Evolutionary conservation across 2,329 filamentous ascomycete genomes (phyloP).

Genomic region (Meredithiella fracta): DNA sequence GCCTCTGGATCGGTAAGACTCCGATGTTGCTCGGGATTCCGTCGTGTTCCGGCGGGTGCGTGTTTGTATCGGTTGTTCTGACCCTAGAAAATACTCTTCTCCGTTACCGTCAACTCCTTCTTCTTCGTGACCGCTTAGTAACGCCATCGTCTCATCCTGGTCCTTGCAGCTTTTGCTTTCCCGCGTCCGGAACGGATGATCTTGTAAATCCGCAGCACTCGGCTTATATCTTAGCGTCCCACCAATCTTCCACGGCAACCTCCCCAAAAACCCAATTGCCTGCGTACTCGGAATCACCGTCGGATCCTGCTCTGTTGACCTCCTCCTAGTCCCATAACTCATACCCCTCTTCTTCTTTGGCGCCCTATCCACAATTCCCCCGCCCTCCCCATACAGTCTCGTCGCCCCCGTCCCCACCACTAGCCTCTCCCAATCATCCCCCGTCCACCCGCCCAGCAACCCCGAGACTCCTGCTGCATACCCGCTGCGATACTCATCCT

Average conservation of each 20-base stretch:
- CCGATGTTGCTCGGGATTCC: constrained; percentile 64
- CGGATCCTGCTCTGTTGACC: constrained; percentile 53
- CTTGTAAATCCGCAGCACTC: constrained; percentile 76
- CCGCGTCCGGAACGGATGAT: constrained; percentile 48
- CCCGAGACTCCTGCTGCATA: constrained; percentile 25
- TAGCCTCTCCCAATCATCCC: constrained; percentile 71
- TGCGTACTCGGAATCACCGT: constrained; percentile 82
- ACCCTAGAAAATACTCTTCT: constrained; percentile 33
- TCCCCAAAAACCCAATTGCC: constrained; percentile 68
- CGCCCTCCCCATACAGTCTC: constrained; percentile 12
- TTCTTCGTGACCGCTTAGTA: no score
- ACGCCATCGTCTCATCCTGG: constrained; percentile 26
- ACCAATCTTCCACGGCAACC: constrained; percentile 71
- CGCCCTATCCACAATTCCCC: constrained; percentile 36
- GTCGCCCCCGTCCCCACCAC: constrained; percentile 47
- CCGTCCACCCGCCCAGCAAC: constrained; percentile 56
- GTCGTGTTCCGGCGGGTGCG: constrained; percentile 58
- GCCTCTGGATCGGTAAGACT: constrained; percentile 72
- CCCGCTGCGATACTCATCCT: constrained; percentile 20
- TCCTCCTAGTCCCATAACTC: constrained; percentile 62
- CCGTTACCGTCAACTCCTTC: background rate
- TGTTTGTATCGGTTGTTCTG: constrained; percentile 19
- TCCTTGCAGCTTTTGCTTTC: constrained; percentile 36
- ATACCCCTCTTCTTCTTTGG: constrained; percentile 63
- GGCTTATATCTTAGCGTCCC: constrained; percentile 75